Evolutionary conservation across 257 asterid genomes (phyloP).

Genomic region (Solanum lignicaule): DNA sequence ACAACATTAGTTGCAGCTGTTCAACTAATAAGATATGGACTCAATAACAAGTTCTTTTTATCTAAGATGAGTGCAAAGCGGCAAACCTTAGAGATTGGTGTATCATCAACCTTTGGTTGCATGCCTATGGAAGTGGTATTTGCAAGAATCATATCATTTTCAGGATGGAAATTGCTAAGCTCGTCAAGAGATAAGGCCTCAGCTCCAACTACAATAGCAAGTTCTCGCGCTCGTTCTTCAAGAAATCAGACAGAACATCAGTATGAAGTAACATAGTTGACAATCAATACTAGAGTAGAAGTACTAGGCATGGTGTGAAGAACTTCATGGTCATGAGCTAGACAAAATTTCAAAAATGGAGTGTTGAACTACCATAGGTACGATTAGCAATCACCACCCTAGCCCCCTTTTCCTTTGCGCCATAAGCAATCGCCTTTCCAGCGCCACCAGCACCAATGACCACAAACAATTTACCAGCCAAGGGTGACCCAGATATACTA

Average conservation of each 20-base stretch:
- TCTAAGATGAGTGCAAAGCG: neutral
- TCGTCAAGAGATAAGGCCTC: conserved; percentile 71
- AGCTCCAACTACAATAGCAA: conserved; percentile 73
- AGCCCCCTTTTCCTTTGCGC: conserved; percentile 96
- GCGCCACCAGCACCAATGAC: conserved; percentile 99
- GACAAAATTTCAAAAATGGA: neutral
- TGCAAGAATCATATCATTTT: conserved; percentile 86
- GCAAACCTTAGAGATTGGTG: conserved; percentile 81
- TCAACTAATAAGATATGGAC: neutral
- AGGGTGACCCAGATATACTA: conserved; percentile 40
- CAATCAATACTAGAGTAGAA: neutral
- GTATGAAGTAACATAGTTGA: neutral
- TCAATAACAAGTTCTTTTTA: neutral
- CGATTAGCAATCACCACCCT: conserved; percentile 87
- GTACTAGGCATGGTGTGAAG: neutral
- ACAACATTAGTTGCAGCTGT: neutral
- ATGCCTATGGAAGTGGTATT: conserved; percentile 96
- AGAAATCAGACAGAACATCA: neutral
- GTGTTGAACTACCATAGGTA: conserved; percentile 61
- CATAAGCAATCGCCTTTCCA: conserved; percentile 94
- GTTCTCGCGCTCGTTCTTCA: conserved; percentile 75
- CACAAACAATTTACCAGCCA: conserved; percentile 71
- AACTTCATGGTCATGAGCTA: neutral
- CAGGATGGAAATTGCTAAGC: conserved; percentile 64
- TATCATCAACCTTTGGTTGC: conserved; percentile 87